These are phyloP conservation scores for Aureobasidium sp. DNA, from an alignment of 2,329 filamentous ascomycete genomes.

Conservation along the genomic window DNA sequence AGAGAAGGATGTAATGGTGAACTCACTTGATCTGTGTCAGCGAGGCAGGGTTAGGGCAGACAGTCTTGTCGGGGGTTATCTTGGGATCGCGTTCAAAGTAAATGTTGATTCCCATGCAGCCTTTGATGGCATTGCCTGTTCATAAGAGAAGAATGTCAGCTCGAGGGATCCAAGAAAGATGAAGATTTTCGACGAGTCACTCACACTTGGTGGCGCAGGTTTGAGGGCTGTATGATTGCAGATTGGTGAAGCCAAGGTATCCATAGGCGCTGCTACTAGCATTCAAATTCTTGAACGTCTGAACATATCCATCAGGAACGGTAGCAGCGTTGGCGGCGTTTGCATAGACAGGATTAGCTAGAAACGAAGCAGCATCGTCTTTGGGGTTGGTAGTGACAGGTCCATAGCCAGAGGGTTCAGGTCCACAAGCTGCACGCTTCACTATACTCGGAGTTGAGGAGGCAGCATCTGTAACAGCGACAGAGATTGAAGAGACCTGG, in stretches of 20 bases:
- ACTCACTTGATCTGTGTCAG: slow-evolving; percentile 31
- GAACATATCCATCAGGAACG: slow-evolving; percentile 18
- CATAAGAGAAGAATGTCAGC: neutral
- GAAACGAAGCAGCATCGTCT: slow-evolving; percentile 30
- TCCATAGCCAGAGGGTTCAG: neutral
- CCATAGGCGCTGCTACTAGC: slow-evolving; percentile 18
- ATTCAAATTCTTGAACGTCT: slow-evolving; percentile 19
- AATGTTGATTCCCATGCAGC: slow-evolving; percentile 18
- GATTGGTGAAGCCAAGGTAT: slow-evolving; percentile 19
- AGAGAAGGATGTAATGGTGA: slow-evolving; percentile 16
- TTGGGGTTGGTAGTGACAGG: neutral
- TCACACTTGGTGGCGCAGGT: slow-evolving; percentile 11
- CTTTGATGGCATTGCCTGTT: neutral
- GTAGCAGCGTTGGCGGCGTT: slow-evolving; percentile 18
- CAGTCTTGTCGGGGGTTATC: slow-evolving; percentile 24
- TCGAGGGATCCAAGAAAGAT: neutral
- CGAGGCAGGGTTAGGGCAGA: slow-evolving; percentile 31
- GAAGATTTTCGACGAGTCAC: neutral
- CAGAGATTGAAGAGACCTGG: slow-evolving; percentile 18
- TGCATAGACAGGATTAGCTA: slow-evolving; percentile 16
- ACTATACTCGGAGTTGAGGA: neutral
- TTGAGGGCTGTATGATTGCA: slow-evolving; percentile 16
- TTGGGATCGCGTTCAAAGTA: slow-evolving; percentile 21
- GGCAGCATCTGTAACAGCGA: slow-evolving; percentile 16
- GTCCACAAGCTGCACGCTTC: slow-evolving; percentile 1